Evolutionary conservation across 495 filamentous ascomycete species (phyloP).

Genomic region (Thermothielavioides terrestris): DNA sequence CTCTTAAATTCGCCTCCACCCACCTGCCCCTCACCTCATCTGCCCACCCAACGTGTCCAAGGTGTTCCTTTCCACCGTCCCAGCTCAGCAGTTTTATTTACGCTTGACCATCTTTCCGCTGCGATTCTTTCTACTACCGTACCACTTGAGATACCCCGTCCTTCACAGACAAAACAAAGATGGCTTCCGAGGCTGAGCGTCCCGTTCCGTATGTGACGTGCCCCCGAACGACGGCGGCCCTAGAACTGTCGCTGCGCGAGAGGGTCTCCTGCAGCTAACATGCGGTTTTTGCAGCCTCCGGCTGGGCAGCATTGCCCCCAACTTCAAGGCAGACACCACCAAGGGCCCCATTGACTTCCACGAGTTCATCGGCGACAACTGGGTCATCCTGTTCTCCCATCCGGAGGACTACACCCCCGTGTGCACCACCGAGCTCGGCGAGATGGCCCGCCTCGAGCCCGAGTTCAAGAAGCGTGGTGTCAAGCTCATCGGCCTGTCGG

Average conservation of each 20-base stretch:
- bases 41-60: too few relatives aligned
- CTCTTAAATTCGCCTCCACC: slow-evolving; percentile 6
- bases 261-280: too few relatives aligned
- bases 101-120: not conserved
- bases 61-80: too few relatives aligned
- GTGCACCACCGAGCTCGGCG: slow-evolving; percentile 97
- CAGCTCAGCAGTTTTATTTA: too few relatives aligned
- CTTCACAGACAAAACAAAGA: slow-evolving; percentile 26
- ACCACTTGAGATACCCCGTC: slow-evolving; percentile 5
- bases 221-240: too few relatives aligned
- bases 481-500: slow-evolving; percentile 90
- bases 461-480: slow-evolving; percentile 91
- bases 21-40: not conserved
- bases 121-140: slow-evolving; percentile 1
- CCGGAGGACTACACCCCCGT: slow-evolving; percentile 91
- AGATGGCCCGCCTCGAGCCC: slow-evolving; percentile 90
- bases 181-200: slow-evolving; percentile 44
- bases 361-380: slow-evolving; percentile 88
- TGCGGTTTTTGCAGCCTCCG: slow-evolving; percentile 51
- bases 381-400: slow-evolving; percentile 96
- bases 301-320: slow-evolving; percentile 79
- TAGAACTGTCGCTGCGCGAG: too few relatives aligned
- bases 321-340: slow-evolving; percentile 92
- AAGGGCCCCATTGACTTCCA: slow-evolving; percentile 92
- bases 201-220: slow-evolving; percentile 46